Percentiles rank a stretch among this genome's conserved stretches.
phyloP scores from a whole-genome alignment of 2,329 filamentous ascomycete genomes.

The Madurella fahalii region DNA sequence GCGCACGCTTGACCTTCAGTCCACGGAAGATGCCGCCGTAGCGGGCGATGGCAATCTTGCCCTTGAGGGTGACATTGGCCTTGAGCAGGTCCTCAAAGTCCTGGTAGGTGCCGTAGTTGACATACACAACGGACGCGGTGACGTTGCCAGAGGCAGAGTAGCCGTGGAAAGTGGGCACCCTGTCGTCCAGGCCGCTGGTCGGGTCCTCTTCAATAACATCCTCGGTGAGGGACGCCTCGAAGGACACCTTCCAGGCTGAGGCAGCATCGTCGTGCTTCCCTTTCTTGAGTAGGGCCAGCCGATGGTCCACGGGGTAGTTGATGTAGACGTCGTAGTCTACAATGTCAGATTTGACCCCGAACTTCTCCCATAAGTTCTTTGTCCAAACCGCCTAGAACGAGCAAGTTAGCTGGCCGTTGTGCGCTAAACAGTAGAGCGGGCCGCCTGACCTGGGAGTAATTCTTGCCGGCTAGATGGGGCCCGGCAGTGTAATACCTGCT shows the following conservation, averaged over 20 bases:
- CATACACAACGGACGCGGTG: constrained; percentile 80
- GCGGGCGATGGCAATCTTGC: constrained; percentile 82
- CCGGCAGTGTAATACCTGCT: constrained; percentile 74
- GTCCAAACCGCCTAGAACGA: constrained; percentile 60
- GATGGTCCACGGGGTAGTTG: constrained; percentile 71
- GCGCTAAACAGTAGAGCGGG: constrained; percentile 29
- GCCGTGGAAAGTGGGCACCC: constrained; percentile 88
- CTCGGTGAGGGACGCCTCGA: constrained; percentile 77
- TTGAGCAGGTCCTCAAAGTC: constrained; percentile 80
- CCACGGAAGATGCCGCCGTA: constrained; percentile 87
- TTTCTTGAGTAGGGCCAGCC: constrained; percentile 61
- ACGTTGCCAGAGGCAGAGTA: constrained; percentile 93
- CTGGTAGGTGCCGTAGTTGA: constrained; percentile 82
- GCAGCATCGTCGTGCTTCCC: constrained; percentile 26
- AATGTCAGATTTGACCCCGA: constrained; percentile 62
- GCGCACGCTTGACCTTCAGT: constrained; percentile 86
- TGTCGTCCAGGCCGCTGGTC: constrained; percentile 65
- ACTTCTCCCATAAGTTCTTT: constrained; percentile 65
- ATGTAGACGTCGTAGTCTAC: constrained; percentile 71
- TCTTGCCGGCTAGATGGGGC: constrained; percentile 72
- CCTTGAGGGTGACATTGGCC: constrained; percentile 70
- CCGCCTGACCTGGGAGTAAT: constrained; percentile 56
- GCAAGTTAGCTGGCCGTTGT: neutral
- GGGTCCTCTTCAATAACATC: constrained; percentile 79
- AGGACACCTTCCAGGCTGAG: constrained; percentile 58